Base-by-base conservation (phyloP, 768 basidiomycete genomes). In the Boletus pseudopeckii region DNA sequence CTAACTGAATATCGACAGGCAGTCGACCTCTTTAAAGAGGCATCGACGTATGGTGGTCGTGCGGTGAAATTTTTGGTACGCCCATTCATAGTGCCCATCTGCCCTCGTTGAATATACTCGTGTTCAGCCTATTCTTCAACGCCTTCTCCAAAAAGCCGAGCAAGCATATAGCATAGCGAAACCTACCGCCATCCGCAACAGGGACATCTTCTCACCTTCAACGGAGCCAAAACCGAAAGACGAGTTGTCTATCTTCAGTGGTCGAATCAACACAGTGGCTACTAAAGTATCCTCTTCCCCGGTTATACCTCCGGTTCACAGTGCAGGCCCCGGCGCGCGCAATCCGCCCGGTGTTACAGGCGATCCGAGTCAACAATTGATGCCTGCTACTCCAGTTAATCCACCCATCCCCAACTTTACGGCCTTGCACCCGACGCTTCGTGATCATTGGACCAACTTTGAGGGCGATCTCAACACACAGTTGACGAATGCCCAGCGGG, bases 171-270 rank as follows among this genome's bases (percentile, higher is more conserved):
- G 73, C 58, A 79, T 69, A 30, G 80, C 81, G 7, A 71, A 77
- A 33, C 73, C 79, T 8, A 64, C 75, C 2, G 70, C 69, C 45
- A 71, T 75, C 46, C 77, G 75, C 15, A 77, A 75, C 57, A 56
- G 34, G 26, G 83, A 86, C 68, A 85, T 86, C 28, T 88, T 88
- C 67, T 72, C 75, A 20, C 73, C 79, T 9, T 79, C 83, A 0
- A 57, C 71, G 13, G 56, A 66, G 11, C 70, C 72, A 24, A 79
- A 77, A 37, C 68, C 72, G n/a, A 78, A 82, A 51, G 88, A 90
- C 64, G 87, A 89, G 62, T 70, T 90, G 22, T 80, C 82, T 7
- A 86, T 90, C 24, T 90, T 90, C 66, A 82, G 86, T 45, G 88
- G 88, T n/a, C 80, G 82, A 61, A 88, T 83, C 10, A 80, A 86